Percentiles rank a stretch among this genome's conserved stretches.
These are phyloP conservation scores for Penicillium tannophilum DNA, from an alignment of 495 filamentous ascomycete genomes.

Conservation along the genomic window DNA sequence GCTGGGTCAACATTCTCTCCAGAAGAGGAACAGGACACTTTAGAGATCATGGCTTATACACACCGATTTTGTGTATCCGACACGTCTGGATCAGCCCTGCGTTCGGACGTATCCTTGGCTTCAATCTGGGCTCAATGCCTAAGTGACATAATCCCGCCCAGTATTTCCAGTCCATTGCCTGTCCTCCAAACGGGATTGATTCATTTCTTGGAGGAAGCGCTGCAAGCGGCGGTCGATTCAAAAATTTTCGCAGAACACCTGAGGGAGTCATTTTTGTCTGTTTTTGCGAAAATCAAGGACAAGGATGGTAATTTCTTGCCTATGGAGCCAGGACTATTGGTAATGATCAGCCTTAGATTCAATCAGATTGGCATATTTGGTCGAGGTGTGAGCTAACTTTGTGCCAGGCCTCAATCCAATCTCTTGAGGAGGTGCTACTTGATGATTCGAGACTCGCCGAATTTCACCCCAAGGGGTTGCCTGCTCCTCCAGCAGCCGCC, in stretches of 20 bases:
- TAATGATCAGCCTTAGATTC: conserved; percentile 15
- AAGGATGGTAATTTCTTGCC: not conserved
- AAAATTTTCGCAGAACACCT: conserved; percentile 14
- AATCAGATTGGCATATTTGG: not conserved
- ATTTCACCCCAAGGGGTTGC: not conserved
- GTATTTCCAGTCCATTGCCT: conserved; percentile 20
- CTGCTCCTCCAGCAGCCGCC: not conserved
- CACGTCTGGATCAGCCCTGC: conserved; percentile 12
- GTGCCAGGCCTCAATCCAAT: conserved; percentile 26
- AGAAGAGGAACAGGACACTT: conserved; percentile 20
- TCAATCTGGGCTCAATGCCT: conserved; percentile 35
- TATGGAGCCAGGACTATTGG: conserved; percentile 33
- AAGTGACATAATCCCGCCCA: conserved; percentile 27
- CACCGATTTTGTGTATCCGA: conserved; percentile 19
- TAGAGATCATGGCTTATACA: conserved; percentile 30
- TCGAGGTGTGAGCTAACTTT: conserved; percentile 21
- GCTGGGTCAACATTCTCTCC: conserved; percentile 14
- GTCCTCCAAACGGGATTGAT: conserved; percentile 32
- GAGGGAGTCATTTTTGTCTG: conserved; percentile 28
- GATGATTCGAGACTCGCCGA: not conserved
- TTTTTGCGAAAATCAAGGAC: conserved; percentile 27
- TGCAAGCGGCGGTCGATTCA: conserved; percentile 15
- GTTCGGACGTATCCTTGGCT: conserved; percentile 31
- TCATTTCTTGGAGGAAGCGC: conserved; percentile 29
- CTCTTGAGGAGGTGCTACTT: conserved; percentile 16